Evolutionary conservation across 768 basidiomycete species (phyloP).

Genomic region (Xerocomellus amylosporus): DNA sequence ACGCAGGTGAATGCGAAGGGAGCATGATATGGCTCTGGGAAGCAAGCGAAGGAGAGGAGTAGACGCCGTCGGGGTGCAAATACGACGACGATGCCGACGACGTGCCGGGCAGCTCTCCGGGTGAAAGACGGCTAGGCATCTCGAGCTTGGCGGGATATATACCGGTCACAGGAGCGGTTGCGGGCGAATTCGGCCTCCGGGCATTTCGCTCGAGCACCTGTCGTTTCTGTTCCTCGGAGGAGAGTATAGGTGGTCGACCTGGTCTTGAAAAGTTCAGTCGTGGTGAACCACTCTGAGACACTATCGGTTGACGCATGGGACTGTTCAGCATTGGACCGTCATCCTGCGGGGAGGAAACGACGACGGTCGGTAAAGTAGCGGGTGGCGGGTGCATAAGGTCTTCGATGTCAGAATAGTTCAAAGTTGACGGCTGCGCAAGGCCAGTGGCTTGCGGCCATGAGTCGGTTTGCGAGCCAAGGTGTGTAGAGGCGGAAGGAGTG

Average conservation of each 20-base stretch:
- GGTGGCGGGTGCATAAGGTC: slow-evolving; percentile 16
- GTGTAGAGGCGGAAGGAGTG: slow-evolving; percentile 2
- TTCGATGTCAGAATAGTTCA: slow-evolving; percentile 5
- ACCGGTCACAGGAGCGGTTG: slow-evolving; percentile 24
- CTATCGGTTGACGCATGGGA: slow-evolving; percentile 41
- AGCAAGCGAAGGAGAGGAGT: slow-evolving; percentile 16
- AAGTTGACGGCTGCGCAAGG: slow-evolving; percentile 3
- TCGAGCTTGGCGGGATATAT: slow-evolving; percentile 5
- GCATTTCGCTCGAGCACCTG: slow-evolving; percentile 60
- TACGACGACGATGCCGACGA: slow-evolving; percentile 6
- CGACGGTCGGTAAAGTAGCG: slow-evolving; percentile 47
- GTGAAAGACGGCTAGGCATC: neutral
- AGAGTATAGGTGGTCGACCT: slow-evolving; percentile 43
- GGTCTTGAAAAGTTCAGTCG: slow-evolving; percentile 66
- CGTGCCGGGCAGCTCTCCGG: neutral
- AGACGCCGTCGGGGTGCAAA: slow-evolving; percentile 17
- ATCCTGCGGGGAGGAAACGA: slow-evolving; percentile 49
- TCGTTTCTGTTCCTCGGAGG: slow-evolving; percentile 40
- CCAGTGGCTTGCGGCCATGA: slow-evolving; percentile 17
- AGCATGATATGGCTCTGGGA: slow-evolving; percentile 16
- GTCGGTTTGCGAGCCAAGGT: slow-evolving; percentile 1
- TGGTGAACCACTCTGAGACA: slow-evolving; percentile 28
- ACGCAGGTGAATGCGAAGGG: slow-evolving; percentile 35
- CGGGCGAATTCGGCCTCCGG: slow-evolving; percentile 36
- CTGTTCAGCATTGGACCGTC: slow-evolving; percentile 20